These are phyloP conservation scores for Zygoascus meyerae DNA, from an alignment of 1,139 yeast genomes.

Conservation along the genomic window DNA sequence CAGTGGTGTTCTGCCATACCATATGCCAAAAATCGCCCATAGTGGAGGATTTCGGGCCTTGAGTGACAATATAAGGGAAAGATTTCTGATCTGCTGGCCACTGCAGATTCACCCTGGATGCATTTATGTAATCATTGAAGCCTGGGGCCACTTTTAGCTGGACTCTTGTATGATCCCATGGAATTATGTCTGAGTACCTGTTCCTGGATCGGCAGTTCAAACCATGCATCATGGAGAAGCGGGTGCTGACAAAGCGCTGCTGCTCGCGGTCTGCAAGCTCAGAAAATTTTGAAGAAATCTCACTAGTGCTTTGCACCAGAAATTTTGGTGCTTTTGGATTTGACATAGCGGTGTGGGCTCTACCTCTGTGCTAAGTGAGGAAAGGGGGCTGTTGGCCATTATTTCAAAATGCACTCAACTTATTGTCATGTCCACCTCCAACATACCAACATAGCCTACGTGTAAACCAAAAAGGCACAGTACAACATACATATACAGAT, in stretches of 20 bases:
- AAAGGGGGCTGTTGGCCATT: background rate
- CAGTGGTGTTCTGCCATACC: constrained; percentile 45
- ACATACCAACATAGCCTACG: background rate
- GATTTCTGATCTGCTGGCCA: constrained; percentile 17
- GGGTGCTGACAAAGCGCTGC: constrained; percentile 5
- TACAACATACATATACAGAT: background rate
- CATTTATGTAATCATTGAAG: constrained; percentile 44
- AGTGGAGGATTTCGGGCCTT: constrained; percentile 67
- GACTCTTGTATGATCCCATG: constrained; percentile 55
- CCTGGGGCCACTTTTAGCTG: constrained; percentile 32
- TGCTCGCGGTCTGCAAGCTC: constrained; percentile 14
- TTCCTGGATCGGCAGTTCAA: constrained; percentile 34
- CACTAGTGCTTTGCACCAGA: background rate
- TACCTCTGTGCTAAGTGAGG: background rate
- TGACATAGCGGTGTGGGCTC: background rate
- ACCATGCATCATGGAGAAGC: background rate
- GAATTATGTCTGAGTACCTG: constrained; percentile 52
- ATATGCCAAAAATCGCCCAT: constrained; percentile 79
- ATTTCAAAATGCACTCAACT: too few species aligned
- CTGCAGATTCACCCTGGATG: constrained; percentile 37
- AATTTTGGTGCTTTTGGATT: background rate
- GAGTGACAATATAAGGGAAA: constrained; percentile 49
- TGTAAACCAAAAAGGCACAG: background rate
- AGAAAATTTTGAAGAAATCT: constrained; percentile 11
- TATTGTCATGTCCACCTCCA: too few species aligned